These are phyloP conservation scores for Hymenoscyphus fructigenus DNA, from an alignment of 2,329 filamentous ascomycete species.

Conservation along the genomic window DNA sequence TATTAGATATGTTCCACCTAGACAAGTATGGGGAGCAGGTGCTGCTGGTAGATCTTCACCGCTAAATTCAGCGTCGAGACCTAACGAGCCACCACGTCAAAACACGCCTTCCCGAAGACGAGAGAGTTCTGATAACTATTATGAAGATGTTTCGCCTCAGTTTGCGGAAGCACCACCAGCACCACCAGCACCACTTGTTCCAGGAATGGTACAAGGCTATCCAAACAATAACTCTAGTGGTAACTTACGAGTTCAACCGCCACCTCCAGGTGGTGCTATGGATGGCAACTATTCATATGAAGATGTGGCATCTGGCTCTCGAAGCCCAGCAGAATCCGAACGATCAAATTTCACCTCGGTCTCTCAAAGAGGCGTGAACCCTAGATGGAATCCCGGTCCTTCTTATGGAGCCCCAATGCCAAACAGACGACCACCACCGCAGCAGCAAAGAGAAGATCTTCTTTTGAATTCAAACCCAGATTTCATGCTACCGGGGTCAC, in stretches of 20 bases:
- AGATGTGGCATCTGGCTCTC: constrained; percentile 58
- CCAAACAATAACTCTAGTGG: constrained; percentile 27
- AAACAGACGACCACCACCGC: constrained; percentile 24
- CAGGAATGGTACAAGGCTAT: constrained; percentile 33
- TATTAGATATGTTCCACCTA: constrained; percentile 51
- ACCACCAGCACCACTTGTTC: constrained; percentile 31
- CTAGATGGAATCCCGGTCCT: constrained; percentile 65
- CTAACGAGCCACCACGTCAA: constrained; percentile 39
- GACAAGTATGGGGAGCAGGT: constrained; percentile 56
- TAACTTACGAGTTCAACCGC: constrained; percentile 20
- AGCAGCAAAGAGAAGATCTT: constrained; percentile 63
- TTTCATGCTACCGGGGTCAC: constrained; percentile 65
- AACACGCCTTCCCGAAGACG: constrained; percentile 36
- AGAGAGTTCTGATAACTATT: constrained; percentile 57
- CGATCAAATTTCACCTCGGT: constrained; percentile 86
- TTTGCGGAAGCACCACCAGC: constrained; percentile 57
- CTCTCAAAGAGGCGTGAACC: constrained; percentile 84
- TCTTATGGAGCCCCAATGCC: constrained; percentile 38
- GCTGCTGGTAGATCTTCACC: constrained; percentile 47
- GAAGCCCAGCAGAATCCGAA: constrained; percentile 77
- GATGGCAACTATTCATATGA: constrained; percentile 54
- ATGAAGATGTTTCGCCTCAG: constrained; percentile 89
- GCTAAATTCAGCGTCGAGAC: constrained; percentile 36
- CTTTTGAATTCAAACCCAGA: constrained; percentile 81
- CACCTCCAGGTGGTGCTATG: constrained; percentile 19